Conservation (phyloP, 129 eudicot species). For the Escallonia herrerae region DNA sequence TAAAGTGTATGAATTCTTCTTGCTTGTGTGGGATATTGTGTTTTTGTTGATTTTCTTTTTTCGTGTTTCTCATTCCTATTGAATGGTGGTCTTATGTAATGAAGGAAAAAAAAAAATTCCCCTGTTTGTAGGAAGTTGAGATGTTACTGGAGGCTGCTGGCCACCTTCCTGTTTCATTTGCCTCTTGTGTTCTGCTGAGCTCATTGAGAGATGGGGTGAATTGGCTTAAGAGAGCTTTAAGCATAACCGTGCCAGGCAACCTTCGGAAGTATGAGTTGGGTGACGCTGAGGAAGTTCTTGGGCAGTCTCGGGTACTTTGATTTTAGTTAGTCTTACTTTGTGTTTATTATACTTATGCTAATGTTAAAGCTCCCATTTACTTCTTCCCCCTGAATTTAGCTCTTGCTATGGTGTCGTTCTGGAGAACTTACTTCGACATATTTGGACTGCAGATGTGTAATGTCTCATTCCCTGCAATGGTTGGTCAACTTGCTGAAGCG, state of each 20-base stretch:
- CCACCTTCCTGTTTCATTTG: constrained; percentile 35
- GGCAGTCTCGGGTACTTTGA: constrained; percentile 46
- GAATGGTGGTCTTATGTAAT: no score
- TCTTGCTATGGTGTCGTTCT: background rate
- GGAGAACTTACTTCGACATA: constrained; percentile 1
- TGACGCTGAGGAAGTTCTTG: constrained; percentile 60
- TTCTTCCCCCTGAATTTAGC: background rate
- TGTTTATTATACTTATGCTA: background rate
- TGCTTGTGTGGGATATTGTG: constrained; percentile 2
- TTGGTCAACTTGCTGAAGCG: constrained; percentile 42
- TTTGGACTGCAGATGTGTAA: constrained; percentile 41
- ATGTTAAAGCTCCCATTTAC: constrained; percentile 1
- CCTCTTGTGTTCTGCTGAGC: constrained; percentile 33
- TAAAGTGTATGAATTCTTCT: no score
- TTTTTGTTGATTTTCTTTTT: background rate
- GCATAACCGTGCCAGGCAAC: constrained; percentile 40
- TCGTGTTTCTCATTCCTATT: no score
- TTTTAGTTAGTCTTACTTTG: background rate
- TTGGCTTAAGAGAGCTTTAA: constrained; percentile 70
- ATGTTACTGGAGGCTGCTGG: constrained; percentile 49
- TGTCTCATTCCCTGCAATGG: constrained; percentile 45
- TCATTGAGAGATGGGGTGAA: constrained; percentile 49
- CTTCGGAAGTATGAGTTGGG: constrained; percentile 32
- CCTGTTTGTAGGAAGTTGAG: constrained; percentile 45
- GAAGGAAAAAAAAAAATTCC: no score